Conservation (phyloP, 495 filamentous ascomycete genomes). For the Penicilliopsis zonata region DNA sequence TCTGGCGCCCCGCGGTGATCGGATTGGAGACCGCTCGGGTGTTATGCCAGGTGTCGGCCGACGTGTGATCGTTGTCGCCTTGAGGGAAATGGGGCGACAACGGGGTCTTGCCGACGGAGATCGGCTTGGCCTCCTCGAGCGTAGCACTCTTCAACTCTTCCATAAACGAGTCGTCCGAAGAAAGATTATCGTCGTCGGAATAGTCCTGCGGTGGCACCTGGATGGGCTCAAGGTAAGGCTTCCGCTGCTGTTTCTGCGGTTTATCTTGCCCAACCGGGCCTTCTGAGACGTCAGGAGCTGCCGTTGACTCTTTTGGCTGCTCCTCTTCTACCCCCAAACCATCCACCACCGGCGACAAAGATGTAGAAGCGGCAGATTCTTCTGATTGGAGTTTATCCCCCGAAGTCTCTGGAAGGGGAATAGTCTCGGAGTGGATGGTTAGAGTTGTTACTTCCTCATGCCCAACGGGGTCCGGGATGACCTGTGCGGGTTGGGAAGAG, state of each 20-base stretch:
- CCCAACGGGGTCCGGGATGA: constrained; percentile 8
- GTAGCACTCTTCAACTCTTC: constrained; percentile 77
- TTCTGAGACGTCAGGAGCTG: constrained; percentile 11
- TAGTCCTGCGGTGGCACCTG: constrained; percentile 39
- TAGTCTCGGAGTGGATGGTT: constrained; percentile 7
- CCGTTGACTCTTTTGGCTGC: too few relatives aligned
- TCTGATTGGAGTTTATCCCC: constrained; percentile 8
- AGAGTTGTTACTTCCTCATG: constrained; percentile 7
- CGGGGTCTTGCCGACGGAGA: constrained; percentile 76
- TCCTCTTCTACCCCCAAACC: too few relatives aligned
- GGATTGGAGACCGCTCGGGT: constrained; percentile 43
- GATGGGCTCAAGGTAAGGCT: constrained; percentile 42
- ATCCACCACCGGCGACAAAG: constrained; percentile 8
- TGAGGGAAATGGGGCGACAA: constrained; percentile 52
- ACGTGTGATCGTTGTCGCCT: constrained; percentile 14
- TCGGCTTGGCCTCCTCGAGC: constrained; percentile 70
- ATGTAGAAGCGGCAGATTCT: constrained; percentile 4
- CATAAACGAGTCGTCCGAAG: constrained; percentile 80
- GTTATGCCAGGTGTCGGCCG: constrained; percentile 23
- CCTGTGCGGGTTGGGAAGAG: constrained; percentile 12
- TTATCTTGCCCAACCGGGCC: background rate
- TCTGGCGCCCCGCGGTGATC: constrained; percentile 14
- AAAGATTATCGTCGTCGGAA: constrained; percentile 51
- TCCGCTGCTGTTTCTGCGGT: constrained; percentile 32
- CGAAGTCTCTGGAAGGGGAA: constrained; percentile 11